Percentiles rank a stretch among this genome's conserved stretches.
phyloP scores from a whole-genome alignment of 495 filamentous ascomycete genomes.

The Lophiostoma macrostomum region DNA sequence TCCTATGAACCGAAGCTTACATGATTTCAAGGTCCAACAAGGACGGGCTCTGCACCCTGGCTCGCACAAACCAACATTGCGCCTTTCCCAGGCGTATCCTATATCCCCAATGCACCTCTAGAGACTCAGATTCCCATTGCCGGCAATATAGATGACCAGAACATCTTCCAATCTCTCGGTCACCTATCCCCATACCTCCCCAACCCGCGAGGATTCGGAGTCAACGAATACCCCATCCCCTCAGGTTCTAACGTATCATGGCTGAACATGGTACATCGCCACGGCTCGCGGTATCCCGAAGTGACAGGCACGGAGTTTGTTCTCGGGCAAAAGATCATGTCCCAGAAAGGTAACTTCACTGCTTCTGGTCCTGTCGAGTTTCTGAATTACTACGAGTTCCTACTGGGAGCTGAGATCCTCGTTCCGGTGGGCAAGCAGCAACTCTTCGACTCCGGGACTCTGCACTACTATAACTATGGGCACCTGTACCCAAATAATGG shows the following conservation, averaged over 20 bases:
- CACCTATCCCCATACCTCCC: constrained; percentile 47
- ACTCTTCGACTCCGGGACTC: constrained; percentile 46
- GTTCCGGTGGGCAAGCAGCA: constrained; percentile 53
- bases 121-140: constrained; percentile 55
- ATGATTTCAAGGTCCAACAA: constrained; percentile 50
- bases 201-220: constrained; percentile 41
- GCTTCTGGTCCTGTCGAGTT: constrained; percentile 52
- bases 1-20: too few species aligned
- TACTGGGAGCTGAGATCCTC: constrained; percentile 49
- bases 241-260: constrained; percentile 53
- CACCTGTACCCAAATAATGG: constrained; percentile 55
- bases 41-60: constrained; percentile 56
- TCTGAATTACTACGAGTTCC: constrained; percentile 53
- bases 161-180: constrained; percentile 57
- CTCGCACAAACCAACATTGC: constrained; percentile 55
- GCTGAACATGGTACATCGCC: constrained; percentile 50
- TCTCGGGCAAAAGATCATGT: constrained; percentile 40
- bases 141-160: constrained; percentile 47
- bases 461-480: constrained; percentile 56
- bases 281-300: constrained; percentile 47
- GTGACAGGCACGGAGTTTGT: constrained; percentile 26
- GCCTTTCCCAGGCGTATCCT: constrained; percentile 50
- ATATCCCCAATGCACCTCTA: constrained; percentile 55
- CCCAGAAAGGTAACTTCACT: constrained; percentile 37
- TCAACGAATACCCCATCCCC: constrained; percentile 56